Evolutionary conservation across 106 monocot species (phyloP).

Genomic region (Dioscorea dumetorum): DNA sequence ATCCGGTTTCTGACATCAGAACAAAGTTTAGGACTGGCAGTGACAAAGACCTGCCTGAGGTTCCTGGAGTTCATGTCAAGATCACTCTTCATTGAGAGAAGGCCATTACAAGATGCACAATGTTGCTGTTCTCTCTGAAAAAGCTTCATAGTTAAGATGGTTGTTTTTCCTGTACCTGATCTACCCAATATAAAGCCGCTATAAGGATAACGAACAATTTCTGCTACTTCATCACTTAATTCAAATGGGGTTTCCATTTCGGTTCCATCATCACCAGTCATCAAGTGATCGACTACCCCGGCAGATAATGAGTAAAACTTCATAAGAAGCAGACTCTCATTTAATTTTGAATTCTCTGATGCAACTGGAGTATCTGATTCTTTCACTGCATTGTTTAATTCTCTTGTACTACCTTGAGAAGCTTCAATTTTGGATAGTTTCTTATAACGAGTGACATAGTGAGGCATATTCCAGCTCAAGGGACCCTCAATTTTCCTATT

Average conservation of each 20-base stretch:
- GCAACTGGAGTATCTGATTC: not conserved
- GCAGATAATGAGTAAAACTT: constrained; percentile 31
- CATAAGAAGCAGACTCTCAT: constrained; percentile 24
- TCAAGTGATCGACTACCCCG: constrained; percentile 16
- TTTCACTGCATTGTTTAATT: not conserved
- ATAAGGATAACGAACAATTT: constrained; percentile 14
- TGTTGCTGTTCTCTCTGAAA: constrained; percentile 21
- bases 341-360: constrained; percentile 22
- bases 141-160: constrained; percentile 23
- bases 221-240: constrained; percentile 13
- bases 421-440: not conserved
- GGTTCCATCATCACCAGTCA: constrained; percentile 15
- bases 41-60: constrained; percentile 20
- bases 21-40: constrained; percentile 28
- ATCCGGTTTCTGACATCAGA: constrained; percentile 15
- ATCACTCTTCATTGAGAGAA: not conserved
- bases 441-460: constrained; percentile 8
- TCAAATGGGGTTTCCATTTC: constrained; percentile 26
- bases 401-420: not conserved
- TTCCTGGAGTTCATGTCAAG: not conserved
- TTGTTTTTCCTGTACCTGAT: constrained; percentile 30
- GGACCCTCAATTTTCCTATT: constrained; percentile 17
- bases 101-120: constrained; percentile 8
- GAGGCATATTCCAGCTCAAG: constrained; percentile 1
- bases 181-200: constrained; percentile 28